phyloP scores from a whole-genome alignment of 1,139 yeast genomes.

The Maudiozyma humilis region DNA sequence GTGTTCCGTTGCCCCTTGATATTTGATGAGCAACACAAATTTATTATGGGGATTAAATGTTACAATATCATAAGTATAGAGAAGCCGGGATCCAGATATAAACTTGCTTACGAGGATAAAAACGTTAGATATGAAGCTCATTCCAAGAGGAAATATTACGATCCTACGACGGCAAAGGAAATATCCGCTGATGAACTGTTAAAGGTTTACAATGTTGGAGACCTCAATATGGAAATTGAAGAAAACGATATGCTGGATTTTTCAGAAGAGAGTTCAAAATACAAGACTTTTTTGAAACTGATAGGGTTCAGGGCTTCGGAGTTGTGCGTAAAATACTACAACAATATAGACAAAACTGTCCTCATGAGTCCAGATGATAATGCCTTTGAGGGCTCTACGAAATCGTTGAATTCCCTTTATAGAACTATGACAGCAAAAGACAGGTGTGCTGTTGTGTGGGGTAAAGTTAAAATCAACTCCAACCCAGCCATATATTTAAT shows the following conservation, averaged over 20 bases:
- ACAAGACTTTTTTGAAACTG: constrained; percentile 42
- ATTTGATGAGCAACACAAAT: constrained; percentile 35
- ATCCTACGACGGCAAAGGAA: constrained; percentile 39
- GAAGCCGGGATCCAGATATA: constrained; percentile 36
- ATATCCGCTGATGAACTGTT: constrained; percentile 31
- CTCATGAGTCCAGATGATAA: constrained; percentile 57
- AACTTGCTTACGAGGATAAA: constrained; percentile 44
- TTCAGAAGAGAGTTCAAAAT: constrained; percentile 32
- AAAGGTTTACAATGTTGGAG: constrained; percentile 40
- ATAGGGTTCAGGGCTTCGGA: constrained; percentile 54
- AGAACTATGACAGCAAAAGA: constrained; percentile 46
- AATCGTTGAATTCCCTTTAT: constrained; percentile 62
- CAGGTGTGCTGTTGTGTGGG: constrained; percentile 66
- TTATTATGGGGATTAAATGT: constrained; percentile 65
- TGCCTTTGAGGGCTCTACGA: constrained; percentile 51
- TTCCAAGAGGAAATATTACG: constrained; percentile 37
- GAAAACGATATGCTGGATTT: constrained; percentile 32
- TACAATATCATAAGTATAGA: constrained; percentile 56
- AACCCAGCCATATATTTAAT: constrained; percentile 54
- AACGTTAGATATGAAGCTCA: constrained; percentile 48
- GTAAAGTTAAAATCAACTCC: constrained; percentile 48
- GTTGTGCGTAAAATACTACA: constrained; percentile 41
- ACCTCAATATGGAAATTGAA: constrained; percentile 35
- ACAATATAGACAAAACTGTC: constrained; percentile 46
- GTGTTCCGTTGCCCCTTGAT: constrained; percentile 54